phyloP scores from a whole-genome alignment of 169 alveolate species.

The Cryptosporidium meleagridis region DNA sequence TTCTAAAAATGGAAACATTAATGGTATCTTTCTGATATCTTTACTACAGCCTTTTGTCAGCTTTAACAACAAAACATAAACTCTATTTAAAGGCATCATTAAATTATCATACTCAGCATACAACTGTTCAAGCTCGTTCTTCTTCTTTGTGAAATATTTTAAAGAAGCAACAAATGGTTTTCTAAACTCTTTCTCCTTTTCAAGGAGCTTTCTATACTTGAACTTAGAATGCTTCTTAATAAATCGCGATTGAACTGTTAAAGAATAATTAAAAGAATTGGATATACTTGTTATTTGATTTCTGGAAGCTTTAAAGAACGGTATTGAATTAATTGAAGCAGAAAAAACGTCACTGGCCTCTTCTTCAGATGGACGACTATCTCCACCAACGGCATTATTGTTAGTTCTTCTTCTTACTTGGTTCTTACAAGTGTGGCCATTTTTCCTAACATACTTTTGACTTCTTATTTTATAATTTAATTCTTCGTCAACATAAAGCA shows the following conservation, averaged over 20 bases:
- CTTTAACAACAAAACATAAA: neutral
- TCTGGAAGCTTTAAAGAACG: constrained; percentile 40
- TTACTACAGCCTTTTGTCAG: constrained; percentile 7
- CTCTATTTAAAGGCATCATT: constrained; percentile 42
- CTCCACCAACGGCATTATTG: neutral
- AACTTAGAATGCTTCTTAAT: neutral
- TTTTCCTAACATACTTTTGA: neutral
- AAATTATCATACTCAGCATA: constrained; percentile 21
- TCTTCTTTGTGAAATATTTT: neutral
- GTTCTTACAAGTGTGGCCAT: neutral
- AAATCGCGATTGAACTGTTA: neutral
- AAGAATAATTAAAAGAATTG: neutral
- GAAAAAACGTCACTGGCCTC: neutral
- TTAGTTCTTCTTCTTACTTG: neutral
- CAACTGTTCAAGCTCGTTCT: neutral
- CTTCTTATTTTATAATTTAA: neutral
- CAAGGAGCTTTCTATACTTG: neutral
- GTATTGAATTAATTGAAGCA: constrained; percentile 3
- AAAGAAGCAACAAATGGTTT: neutral
- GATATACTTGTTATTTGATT: neutral
- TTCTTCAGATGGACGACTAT: neutral
- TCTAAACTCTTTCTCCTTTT: constrained; percentile 2
- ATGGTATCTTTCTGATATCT: constrained; percentile 7
- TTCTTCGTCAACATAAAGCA: neutral
- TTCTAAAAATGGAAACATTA: constrained; percentile 61